A percentile compares a stretch with the other conserved stretches of the same genome.
Evolutionary conservation across 805 yeast species (phyloP).

Genomic region (Candida hungchunana): DNA sequence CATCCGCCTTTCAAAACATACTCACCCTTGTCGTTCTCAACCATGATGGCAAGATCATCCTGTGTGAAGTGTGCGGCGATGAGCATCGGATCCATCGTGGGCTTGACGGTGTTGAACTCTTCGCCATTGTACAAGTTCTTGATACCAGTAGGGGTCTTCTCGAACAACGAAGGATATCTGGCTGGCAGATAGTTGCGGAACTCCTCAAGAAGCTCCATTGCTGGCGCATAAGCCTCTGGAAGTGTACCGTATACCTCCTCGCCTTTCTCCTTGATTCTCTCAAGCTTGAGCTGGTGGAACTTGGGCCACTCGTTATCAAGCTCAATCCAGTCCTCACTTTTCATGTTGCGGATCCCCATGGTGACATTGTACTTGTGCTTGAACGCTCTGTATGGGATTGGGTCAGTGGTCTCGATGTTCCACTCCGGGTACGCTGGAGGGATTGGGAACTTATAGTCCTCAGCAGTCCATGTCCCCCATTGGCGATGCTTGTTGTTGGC

Average conservation of each 20-base stretch:
- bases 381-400: constrained; percentile 41
- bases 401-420: constrained; percentile 17
- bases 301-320: constrained; percentile 62
- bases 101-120: constrained; percentile 30
- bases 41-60: constrained; percentile 66
- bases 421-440: constrained; percentile 40
- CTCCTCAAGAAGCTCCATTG: constrained; percentile 51
- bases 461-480: constrained; percentile 52
- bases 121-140: constrained; percentile 51
- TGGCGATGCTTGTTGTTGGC: constrained; percentile 44
- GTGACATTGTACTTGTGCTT: constrained; percentile 59
- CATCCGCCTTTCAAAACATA: constrained; percentile 58
- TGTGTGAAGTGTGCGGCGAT: constrained; percentile 56
- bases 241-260: constrained; percentile 44
- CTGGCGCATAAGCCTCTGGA: constrained; percentile 48
- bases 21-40: constrained; percentile 54
- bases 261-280: constrained; percentile 44
- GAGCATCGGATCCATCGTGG: constrained; percentile 50
- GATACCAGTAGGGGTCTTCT: constrained; percentile 16
- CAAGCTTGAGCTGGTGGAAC: constrained; percentile 48
- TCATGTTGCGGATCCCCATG: constrained; percentile 67
- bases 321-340: constrained; percentile 61
- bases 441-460: constrained; percentile 42
- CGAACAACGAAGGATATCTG: constrained; percentile 54
- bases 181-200: constrained; percentile 48